Evolutionary conservation across 352 stramenopile species (phyloP), one percentile per base, ranked within the genome.

Genomic region (Blastocystis hominis): DNA sequence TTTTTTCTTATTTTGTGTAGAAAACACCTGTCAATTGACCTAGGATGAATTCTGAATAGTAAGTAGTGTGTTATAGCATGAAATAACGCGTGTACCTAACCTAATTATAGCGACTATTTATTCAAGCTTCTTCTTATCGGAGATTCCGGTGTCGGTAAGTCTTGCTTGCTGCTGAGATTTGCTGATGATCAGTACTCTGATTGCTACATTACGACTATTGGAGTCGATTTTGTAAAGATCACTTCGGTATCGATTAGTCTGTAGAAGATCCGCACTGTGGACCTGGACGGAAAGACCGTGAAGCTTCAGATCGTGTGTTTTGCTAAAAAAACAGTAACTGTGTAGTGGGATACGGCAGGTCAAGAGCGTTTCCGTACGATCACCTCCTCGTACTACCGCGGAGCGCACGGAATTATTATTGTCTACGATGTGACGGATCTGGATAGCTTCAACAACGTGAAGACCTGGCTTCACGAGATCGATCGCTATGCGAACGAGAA

Each of bases 281-380:
- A 99, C 89, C 91, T 98, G 69, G 97, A 99, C 90, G 95, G 94
- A 88, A 99, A 99, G 92, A 98, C 94, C 72, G 98, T 99, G 92
- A 99, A 99, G 92, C 93, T 99, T 56, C 96, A 99, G 92, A 99
- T 99, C 93, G 93, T 96, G 91, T 87, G 44, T 75, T 69, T 53
- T 34, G 53, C 0, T 40, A 59, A 17, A 70, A 15, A 38, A 13
- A 42, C 17, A 86, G 24, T 30, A 30, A 46, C 75, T 79, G 47
- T 92, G 64, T 80, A 94, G 92, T 99, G 97, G 97, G 97, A 99
- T 91, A 99, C 97, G 36, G 97, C 97, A 53, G 97, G 97, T 80
- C 97, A 99, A 92, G 97, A 99, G 90, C 94, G 96, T 88, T 99
- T 99, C 93, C 94, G 97, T 88, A 99, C 96, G 47, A 99, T 99